Evolutionary conservation across 2,329 filamentous ascomycete genomes (phyloP), one percentile per base, ranked within the genome.

Genomic region (Fusarium sp.): DNA sequence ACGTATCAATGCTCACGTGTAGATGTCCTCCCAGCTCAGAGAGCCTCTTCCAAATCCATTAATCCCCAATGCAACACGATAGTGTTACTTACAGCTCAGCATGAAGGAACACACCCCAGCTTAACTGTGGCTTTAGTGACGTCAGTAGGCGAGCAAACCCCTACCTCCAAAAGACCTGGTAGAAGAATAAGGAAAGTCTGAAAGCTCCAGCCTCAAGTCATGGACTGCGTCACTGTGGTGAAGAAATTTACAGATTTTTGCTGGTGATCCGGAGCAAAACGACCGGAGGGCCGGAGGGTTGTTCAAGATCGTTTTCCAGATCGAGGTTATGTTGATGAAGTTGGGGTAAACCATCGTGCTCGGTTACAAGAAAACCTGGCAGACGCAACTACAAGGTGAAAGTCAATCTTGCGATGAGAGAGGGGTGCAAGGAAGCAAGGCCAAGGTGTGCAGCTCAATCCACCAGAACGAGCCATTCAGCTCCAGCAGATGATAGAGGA

Each of bases 181-280:
- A 37, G 41, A 62, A 47, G 55, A 58, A 68, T 59, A 67, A 62
- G 68, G 63, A 70, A 65, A 39, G 41, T 40, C 67, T 70, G 63
- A 70, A 65, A 43, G 41, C 45, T 51, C 37, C 33, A 43, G 19
- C 52, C 45, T 51, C 41, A 30, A 43, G 17, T 52, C 65, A 52
- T 61, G 54, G 53, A 55, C 52, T 69, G 23, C 23, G 23, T 23
- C 23, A 23, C 23, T 23, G 23, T 35, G 52, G 46, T 44, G 52
- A 52, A 48, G 45, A 50, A 51, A 15, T 40, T 46, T 27, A n/a
- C 39, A 22, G 56, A 49, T 50, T 41, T 40, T 47, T 35, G 55
- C 27, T 68, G 33, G 56, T 33, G 43, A n/a, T 30, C 64, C 71
- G 71, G 71, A 73, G 71, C 67, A 73, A 73, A 73, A 45, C 17